Conservation (phyloP, 768 basidiomycete genomes). For the Leucocoprinus leucothites region DNA sequence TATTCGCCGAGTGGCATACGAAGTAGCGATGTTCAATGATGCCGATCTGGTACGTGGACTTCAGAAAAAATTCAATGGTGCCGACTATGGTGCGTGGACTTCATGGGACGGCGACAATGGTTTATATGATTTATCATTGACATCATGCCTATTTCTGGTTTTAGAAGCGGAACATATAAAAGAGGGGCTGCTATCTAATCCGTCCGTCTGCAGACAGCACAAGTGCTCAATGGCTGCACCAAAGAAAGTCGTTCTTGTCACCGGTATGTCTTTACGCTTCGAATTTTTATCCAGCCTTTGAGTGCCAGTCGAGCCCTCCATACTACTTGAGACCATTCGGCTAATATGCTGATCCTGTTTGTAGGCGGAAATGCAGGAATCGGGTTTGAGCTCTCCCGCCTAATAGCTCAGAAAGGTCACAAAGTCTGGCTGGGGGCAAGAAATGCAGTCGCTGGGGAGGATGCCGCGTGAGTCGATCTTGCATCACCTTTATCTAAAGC, state of each 20-base stretch:
- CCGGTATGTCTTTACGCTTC: conserved; percentile 23
- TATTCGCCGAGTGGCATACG: too few species aligned
- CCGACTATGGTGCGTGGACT: too few species aligned
- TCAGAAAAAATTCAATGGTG: too few species aligned
- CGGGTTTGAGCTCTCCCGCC: conserved; percentile 40
- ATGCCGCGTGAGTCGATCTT: conserved; percentile 32
- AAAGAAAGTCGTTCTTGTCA: conserved; percentile 35
- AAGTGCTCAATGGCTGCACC: not conserved
- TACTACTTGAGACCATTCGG: too few species aligned
- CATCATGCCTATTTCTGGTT: not conserved
- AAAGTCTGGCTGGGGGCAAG: conserved; percentile 42
- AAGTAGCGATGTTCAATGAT: too few species aligned
- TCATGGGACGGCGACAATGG: too few species aligned
- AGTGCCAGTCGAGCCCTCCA: too few species aligned
- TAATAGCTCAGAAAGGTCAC: conserved; percentile 40
- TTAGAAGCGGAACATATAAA: too few species aligned
- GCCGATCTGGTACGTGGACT: too few species aligned
- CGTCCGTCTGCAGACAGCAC: not conserved
- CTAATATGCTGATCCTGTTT: not conserved
- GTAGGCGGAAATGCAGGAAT: conserved; percentile 43
- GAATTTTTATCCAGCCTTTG: not conserved
- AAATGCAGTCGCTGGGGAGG: conserved; percentile 34
- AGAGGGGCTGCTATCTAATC: not conserved
- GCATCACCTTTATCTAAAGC: not conserved
- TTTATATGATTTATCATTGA: not conserved